Evolutionary conservation across 495 filamentous ascomycete species (phyloP), one percentile per base, ranked within the genome.

Genomic region (Tuber microsphaerosporum): DNA sequence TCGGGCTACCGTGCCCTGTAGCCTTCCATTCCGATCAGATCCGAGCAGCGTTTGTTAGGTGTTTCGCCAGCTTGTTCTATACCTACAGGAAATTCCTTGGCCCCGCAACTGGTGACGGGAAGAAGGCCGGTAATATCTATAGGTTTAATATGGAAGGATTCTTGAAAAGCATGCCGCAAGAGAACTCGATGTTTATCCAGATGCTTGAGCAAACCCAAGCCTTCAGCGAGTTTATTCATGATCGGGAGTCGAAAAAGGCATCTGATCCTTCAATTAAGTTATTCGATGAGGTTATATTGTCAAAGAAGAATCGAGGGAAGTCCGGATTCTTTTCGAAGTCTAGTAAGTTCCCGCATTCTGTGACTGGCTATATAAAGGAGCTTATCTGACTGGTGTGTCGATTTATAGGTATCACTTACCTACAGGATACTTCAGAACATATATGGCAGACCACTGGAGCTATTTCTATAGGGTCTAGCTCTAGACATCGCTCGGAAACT

Each of bases 141-240:
- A 88, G 89, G 48, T 99, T 99, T 85, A 94, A 97, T 84, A 93
- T 97, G 91, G 92, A 95, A 77, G 92, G 90, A 7, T 99, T 97
- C 82, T 86, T 97, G 80, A 92, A 89, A 83, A 97, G 93, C 83
- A 88, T 97, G 83, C 95, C 95, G 14, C 88, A 91, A 78, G 95
- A 97, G 80, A 92, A 97, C 81, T 92, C 92, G 44, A 92, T 97
- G 70, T 99, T 97, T 81, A 90, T 94, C 78, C 85, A 85, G 73
- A 90, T 94, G 87, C 87, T 99, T 82, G 92, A 92, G 82, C 92
- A 99, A 78, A 99, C 94, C 7, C 95, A 99, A 89, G 94, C 88
- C 22, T 97, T 99, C 84, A 97, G 97, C 82, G 93, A 97, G 84
- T 99, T 98, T 82, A 94, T 97, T 81, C 93, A 96, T 82, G 93